Evolutionary conservation across 2,329 filamentous ascomycete species (phyloP).

Genomic region (Colletotrichum salicis): DNA sequence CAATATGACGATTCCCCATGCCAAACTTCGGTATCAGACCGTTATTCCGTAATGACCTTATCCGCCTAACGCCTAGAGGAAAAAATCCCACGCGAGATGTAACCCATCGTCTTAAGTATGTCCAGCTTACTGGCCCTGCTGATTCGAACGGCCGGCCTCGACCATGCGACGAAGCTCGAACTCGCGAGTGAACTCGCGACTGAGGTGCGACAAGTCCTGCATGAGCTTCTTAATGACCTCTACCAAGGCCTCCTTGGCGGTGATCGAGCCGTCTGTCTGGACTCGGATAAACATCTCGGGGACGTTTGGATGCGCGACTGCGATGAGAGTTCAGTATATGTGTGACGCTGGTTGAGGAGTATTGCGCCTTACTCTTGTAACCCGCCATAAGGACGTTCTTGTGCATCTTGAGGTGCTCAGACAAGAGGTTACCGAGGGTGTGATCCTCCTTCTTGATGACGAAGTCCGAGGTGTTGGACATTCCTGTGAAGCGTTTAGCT

Average conservation of each 20-base stretch:
- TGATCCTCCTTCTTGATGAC: conserved; percentile 97
- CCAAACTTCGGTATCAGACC: conserved; percentile 28
- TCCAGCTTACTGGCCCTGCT: conserved; percentile 51
- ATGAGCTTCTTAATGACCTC: conserved; percentile 85
- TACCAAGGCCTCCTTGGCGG: conserved; percentile 88
- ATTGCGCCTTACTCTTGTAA: conserved; percentile 79
- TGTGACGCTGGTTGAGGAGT: conserved; percentile 18
- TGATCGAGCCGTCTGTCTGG: conserved; percentile 89
- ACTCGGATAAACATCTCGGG: conserved; percentile 77
- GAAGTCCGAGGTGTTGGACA: conserved; percentile 95
- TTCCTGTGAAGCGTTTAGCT: conserved; percentile 64
- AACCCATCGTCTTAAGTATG: not conserved
- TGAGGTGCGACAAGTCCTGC: conserved; percentile 80
- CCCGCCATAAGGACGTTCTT: conserved; percentile 88
- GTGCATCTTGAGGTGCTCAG: conserved; percentile 85
- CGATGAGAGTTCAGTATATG: conserved; percentile 18
- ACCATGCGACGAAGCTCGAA: conserved; percentile 90
- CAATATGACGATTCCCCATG: conserved; percentile 12
- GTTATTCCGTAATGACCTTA: conserved; percentile 26
- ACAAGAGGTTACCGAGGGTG: conserved; percentile 90
- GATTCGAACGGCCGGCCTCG: conserved; percentile 61
- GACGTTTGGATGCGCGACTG: conserved; percentile 69
- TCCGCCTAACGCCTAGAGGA: conserved; percentile 41
- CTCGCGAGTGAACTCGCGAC: conserved; percentile 91
- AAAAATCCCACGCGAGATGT: conserved; percentile 8